phyloP scores from a whole-genome alignment of 176 grass and related monocot genomes.

The Bothriochloa decipiens region DNA sequence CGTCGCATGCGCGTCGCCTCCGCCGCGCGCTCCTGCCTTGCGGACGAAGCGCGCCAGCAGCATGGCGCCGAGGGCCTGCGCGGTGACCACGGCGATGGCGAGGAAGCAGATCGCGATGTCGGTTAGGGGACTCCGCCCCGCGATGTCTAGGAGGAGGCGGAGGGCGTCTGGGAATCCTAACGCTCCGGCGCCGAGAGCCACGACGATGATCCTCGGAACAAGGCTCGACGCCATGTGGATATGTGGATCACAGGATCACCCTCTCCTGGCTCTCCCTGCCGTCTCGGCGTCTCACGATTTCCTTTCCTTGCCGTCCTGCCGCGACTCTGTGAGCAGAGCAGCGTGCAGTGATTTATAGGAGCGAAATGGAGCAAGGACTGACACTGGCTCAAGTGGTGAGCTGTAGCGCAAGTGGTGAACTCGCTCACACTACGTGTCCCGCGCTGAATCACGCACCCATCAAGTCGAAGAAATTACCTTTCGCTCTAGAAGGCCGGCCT shows the following conservation, averaged over 20 bases:
- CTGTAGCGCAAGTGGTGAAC: no score
- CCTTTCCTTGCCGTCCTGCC: background rate
- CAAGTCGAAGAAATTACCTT: no score
- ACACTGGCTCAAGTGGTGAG: no score
- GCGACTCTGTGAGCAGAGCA: no score
- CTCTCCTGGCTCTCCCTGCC: no score
- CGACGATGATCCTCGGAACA: background rate
- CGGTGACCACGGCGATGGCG: background rate
- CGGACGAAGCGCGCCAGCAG: constrained; percentile 19
- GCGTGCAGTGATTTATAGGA: no score
- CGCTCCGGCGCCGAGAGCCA: background rate
- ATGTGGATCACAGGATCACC: background rate
- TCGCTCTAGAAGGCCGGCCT: no score
- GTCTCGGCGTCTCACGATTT: no score
- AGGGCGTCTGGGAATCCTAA: background rate
- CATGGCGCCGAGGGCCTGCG: background rate
- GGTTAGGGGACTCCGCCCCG: background rate
- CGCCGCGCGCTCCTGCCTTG: background rate
- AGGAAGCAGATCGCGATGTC: background rate
- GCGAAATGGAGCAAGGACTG: no score
- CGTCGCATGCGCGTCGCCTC: no score
- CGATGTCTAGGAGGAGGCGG: background rate
- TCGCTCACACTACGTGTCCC: no score
- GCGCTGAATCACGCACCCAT: no score
- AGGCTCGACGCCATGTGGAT: background rate